Conservation (phyloP, 345 rosid genomes). For the Linum lewisii region DNA sequence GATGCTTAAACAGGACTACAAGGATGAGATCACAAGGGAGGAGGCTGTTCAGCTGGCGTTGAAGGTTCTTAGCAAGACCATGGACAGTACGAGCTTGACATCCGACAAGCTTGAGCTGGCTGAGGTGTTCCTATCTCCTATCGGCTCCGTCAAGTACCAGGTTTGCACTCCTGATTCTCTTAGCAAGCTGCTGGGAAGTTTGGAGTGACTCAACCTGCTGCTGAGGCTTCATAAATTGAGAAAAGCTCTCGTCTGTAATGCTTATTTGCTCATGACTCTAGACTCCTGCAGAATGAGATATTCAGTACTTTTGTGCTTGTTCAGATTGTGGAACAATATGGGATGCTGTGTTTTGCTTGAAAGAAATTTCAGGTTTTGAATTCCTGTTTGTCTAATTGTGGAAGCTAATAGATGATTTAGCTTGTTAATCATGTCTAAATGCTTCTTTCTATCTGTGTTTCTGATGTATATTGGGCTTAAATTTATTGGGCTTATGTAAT, state of each 20-base stretch:
- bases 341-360: background rate
- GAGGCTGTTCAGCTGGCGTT: constrained; percentile 85
- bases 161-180: constrained; percentile 68
- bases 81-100: constrained; percentile 97
- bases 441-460: no score
- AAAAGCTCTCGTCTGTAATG: background rate
- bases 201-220: constrained; percentile 75
- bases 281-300: background rate
- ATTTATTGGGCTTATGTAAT: no score
- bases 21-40: constrained; percentile 77
- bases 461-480: no score
- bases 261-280: background rate
- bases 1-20: constrained; percentile 91
- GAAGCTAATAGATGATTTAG: background rate
- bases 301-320: background rate
- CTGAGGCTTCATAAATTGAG: constrained; percentile 45
- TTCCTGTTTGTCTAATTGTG: background rate
- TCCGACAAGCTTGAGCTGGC: constrained; percentile 92
- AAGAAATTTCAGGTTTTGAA: background rate
- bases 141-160: constrained; percentile 82
- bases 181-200: constrained; percentile 60
- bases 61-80: constrained; percentile 90
- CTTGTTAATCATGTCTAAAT: no score
- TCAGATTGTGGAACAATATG: background rate
- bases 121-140: constrained; percentile 66